These are phyloP conservation scores for Leucoagaricus sp. DNA, from an alignment of 1,284 basidiomycete genomes.

Conservation along the genomic window DNA sequence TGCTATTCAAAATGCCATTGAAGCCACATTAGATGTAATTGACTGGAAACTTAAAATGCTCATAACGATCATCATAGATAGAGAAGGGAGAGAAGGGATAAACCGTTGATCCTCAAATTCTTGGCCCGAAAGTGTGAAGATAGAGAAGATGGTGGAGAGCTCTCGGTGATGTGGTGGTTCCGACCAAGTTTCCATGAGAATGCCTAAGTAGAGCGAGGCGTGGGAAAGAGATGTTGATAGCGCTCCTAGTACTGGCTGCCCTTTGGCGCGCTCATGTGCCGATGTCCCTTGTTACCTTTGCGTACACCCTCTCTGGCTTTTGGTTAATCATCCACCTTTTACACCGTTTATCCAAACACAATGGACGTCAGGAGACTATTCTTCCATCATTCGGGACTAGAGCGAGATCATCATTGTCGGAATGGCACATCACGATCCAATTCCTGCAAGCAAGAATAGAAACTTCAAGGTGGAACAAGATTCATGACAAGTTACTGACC, in stretches of 20 bases:
- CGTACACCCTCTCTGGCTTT: conserved; percentile 4
- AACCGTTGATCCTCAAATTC: no score
- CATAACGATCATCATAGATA: no score
- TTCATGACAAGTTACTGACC: conserved; percentile 46
- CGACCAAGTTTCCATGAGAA: no score
- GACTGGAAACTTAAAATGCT: no score
- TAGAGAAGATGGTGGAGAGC: no score
- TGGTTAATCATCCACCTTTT: conserved; percentile 5
- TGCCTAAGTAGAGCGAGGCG: no score
- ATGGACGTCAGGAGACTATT: background rate
- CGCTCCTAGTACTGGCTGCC: background rate
- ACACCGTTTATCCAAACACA: background rate
- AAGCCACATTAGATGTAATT: no score
- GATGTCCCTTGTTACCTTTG: conserved; percentile 9
- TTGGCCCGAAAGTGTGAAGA: no score
- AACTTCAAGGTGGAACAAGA: conserved; percentile 52
- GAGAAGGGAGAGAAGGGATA: no score
- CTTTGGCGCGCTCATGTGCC: background rate
- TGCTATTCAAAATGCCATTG: no score
- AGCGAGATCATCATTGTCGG: background rate
- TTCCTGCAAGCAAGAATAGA: conserved; percentile 49
- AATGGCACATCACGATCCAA: conserved; percentile 28
- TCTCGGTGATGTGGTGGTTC: no score
- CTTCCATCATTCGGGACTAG: background rate
- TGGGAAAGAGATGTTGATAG: background rate